phyloP scores from a whole-genome alignment of 345 rosid genomes.

The Pugionium cornutum region DNA sequence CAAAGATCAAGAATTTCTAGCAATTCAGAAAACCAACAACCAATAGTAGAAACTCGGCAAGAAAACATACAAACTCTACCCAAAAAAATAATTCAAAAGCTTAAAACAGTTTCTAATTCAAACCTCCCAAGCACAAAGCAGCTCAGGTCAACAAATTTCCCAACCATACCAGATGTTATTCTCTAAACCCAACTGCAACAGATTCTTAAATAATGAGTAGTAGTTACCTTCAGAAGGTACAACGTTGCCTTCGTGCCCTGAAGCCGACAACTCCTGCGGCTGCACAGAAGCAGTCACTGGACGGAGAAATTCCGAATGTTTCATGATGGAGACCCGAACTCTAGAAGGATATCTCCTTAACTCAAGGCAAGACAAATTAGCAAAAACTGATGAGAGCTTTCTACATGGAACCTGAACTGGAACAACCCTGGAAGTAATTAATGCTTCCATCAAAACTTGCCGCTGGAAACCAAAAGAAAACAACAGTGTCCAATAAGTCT shows the following conservation, averaged over 20 bases:
- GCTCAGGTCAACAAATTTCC: slow-evolving; percentile 5
- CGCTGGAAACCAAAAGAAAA: slow-evolving; percentile 35
- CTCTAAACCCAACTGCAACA: slow-evolving; percentile 1
- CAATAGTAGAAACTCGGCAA: slow-evolving; percentile 24
- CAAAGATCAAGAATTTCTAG: slow-evolving; percentile 76
- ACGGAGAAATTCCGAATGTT: slow-evolving; percentile 45
- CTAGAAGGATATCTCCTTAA: slow-evolving; percentile 34
- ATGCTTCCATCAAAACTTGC: slow-evolving; percentile 59
- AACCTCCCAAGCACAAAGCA: slow-evolving; percentile 1
- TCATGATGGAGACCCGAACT: slow-evolving; percentile 41
- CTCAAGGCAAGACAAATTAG: slow-evolving; percentile 38
- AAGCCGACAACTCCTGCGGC: slow-evolving; percentile 48
- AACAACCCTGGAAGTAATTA: slow-evolving; percentile 45
- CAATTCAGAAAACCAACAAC: slow-evolving; percentile 34
- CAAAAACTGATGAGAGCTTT: slow-evolving; percentile 33
- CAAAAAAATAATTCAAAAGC: background rate
- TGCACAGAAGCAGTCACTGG: slow-evolving; percentile 56
- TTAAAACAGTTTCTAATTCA: background rate
- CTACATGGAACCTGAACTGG: slow-evolving; percentile 43
- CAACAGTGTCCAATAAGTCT: slow-evolving; percentile 1
- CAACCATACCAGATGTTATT: background rate
- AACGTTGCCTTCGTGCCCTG: slow-evolving; percentile 44
- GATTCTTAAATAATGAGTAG: background rate
- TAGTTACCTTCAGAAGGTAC: slow-evolving; percentile 61
- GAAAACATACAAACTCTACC: background rate